phyloP scores from a whole-genome alignment of 345 rosid genomes.

The Aquilaria malaccensis region DNA sequence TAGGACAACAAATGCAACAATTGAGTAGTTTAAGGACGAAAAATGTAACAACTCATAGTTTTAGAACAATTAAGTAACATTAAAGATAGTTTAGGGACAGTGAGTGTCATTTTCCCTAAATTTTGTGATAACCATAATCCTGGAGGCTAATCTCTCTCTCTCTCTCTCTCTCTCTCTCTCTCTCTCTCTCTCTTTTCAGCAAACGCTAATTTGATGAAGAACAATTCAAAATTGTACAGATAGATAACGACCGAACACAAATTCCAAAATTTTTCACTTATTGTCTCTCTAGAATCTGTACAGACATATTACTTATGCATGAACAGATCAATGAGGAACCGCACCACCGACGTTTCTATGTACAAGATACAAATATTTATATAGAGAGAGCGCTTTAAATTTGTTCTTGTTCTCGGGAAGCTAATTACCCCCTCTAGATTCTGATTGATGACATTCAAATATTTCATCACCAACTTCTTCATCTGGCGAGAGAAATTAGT shows the following conservation, averaged over 20 bases:
- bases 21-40: too few species aligned
- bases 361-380: conserved; percentile 10
- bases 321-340: conserved; percentile 3
- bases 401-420: conserved; percentile 13
- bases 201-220: not conserved
- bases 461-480: conserved; percentile 13
- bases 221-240: not conserved
- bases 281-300: conserved; percentile 7
- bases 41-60: too few species aligned
- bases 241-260: not conserved
- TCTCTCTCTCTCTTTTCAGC: too few species aligned
- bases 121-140: too few species aligned
- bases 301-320: conserved; percentile 5
- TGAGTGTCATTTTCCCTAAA: too few species aligned
- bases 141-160: too few species aligned
- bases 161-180: too few species aligned
- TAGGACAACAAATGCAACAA: too few species aligned
- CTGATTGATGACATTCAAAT: conserved; percentile 21
- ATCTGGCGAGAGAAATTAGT: too few species aligned
- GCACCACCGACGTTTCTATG: conserved; percentile 13
- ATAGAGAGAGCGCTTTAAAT: not conserved
- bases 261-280: conserved; percentile 22
- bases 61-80: too few species aligned
- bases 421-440: conserved; percentile 8
- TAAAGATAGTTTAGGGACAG: too few species aligned